Percentiles rank a stretch among this genome's conserved stretches.
These are phyloP conservation scores for Ustulina deusta DNA, from an alignment of 2,329 filamentous ascomycete species.

Conservation along the genomic window DNA sequence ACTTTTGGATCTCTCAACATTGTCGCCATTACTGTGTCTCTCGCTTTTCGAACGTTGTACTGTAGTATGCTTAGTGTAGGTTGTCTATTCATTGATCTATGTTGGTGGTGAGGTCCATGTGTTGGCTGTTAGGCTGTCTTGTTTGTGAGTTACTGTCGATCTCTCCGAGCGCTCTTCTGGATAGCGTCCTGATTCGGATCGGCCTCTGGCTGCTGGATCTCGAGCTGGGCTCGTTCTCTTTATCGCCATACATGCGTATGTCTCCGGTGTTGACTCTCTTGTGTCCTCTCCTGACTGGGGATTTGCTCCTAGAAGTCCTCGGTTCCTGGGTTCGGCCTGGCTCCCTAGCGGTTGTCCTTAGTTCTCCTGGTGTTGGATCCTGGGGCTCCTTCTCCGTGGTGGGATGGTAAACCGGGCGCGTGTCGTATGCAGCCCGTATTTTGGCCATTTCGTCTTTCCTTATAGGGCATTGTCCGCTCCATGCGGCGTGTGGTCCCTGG, in stretches of 20 bases:
- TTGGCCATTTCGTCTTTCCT: not conserved
- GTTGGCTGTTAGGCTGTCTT: not conserved
- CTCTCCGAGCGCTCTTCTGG: constrained; percentile 4
- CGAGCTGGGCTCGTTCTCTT: not conserved
- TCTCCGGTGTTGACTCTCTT: no score
- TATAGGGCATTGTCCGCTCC: constrained; percentile 7
- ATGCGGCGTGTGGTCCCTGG: not conserved
- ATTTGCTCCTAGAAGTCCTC: not conserved
- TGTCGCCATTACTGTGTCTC: not conserved
- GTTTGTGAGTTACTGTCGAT: not conserved
- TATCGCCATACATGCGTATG: not conserved
- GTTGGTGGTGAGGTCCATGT: not conserved
- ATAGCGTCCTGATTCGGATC: not conserved
- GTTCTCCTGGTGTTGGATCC: not conserved
- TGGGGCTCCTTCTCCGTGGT: not conserved
- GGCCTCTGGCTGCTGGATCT: not conserved
- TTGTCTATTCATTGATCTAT: not conserved
- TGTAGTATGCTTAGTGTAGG: not conserved
- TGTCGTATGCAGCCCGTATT: not conserved
- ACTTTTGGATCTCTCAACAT: not conserved
- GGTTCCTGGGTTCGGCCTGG: not conserved
- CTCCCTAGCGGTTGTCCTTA: not conserved
- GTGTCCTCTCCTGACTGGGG: not conserved
- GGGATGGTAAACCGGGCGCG: not conserved
- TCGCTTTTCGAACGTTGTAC: not conserved